These are phyloP conservation scores for Inosperma sp. DNA, from an alignment of 768 basidiomycete genomes.

Conservation along the genomic window DNA sequence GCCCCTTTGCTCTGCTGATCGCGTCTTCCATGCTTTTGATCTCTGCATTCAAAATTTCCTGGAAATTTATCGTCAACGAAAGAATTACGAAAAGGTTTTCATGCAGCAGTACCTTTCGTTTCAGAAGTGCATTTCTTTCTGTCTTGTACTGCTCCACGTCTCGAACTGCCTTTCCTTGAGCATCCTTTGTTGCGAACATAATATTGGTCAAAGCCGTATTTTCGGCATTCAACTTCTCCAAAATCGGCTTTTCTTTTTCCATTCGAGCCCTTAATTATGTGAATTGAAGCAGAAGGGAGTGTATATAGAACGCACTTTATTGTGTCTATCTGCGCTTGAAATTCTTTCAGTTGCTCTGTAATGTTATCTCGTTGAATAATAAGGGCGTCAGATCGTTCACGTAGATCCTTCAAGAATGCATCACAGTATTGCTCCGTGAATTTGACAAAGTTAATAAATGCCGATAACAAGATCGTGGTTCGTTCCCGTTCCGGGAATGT, in stretches of 20 bases:
- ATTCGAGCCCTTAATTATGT: constrained; percentile 47
- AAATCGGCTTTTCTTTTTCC: constrained; percentile 64
- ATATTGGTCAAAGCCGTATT: constrained; percentile 59
- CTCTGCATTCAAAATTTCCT: constrained; percentile 63
- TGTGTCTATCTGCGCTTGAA: constrained; percentile 47
- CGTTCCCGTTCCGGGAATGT: constrained; percentile 68
- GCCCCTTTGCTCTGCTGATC: constrained; percentile 58
- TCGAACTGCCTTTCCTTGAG: constrained; percentile 52
- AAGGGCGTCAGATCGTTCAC: constrained; percentile 52
- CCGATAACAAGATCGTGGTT: constrained; percentile 72
- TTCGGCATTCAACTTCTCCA: constrained; percentile 53
- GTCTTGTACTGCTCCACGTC: constrained; percentile 69
- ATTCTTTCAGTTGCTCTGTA: constrained; percentile 41
- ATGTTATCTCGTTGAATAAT: constrained; percentile 61
- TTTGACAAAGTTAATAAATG: constrained; percentile 91
- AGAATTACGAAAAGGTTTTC: not conserved
- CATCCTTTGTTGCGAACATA: constrained; percentile 66
- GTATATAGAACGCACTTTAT: constrained; percentile 47
- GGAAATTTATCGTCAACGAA: not conserved
- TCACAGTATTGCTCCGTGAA: constrained; percentile 73
- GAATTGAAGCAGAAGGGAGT: not conserved
- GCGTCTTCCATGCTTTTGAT: constrained; percentile 54
- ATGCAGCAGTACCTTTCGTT: constrained; percentile 50
- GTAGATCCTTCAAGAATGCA: constrained; percentile 55
- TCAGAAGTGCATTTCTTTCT: constrained; percentile 58